Percentiles rank a stretch among this genome's conserved stretches.
Evolutionary conservation across 495 filamentous ascomycete genomes (phyloP).

Genomic region (Aspergillus steynii): DNA sequence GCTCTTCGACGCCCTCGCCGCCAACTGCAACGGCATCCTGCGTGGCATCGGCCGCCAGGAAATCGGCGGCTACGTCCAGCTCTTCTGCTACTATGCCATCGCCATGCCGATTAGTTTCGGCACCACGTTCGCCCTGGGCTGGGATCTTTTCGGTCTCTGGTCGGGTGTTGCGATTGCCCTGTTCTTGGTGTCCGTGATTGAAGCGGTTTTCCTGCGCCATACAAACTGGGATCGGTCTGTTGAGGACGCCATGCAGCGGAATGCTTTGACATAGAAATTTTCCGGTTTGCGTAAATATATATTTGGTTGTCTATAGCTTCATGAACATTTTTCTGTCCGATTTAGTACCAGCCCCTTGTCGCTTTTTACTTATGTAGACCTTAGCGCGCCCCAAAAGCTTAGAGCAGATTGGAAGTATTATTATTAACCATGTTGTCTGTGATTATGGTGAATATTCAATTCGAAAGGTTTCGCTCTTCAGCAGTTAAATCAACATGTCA

Average conservation of each 20-base stretch:
- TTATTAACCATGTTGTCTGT: too few relatives aligned
- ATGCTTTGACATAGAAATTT: constrained; percentile 50
- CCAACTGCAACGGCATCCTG: constrained; percentile 78
- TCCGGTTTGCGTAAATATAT: too few relatives aligned
- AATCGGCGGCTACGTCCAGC: constrained; percentile 82
- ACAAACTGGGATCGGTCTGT: constrained; percentile 75
- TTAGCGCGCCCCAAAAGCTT: too few relatives aligned
- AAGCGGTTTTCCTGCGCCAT: constrained; percentile 63
- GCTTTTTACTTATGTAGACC: too few relatives aligned
- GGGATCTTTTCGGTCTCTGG: constrained; percentile 80
- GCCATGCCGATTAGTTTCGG: constrained; percentile 83
- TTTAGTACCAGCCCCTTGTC: too few relatives aligned
- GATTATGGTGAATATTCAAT: too few relatives aligned
- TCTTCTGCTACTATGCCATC: constrained; percentile 81
- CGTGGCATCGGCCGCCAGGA: constrained; percentile 83
- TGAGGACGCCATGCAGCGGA: constrained; percentile 69
- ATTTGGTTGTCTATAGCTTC: too few relatives aligned
- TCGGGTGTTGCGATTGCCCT: constrained; percentile 73
- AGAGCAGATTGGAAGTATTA: too few relatives aligned
- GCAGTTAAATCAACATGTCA: too few relatives aligned
- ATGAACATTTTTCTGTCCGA: too few relatives aligned
- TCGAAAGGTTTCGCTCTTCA: too few relatives aligned
- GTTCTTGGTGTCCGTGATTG: constrained; percentile 61
- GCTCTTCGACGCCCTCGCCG: constrained; percentile 77
- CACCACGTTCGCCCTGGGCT: constrained; percentile 68